phyloP scores from a whole-genome alignment of 441 rosid genomes.

The Raphanus hybrid region DNA sequence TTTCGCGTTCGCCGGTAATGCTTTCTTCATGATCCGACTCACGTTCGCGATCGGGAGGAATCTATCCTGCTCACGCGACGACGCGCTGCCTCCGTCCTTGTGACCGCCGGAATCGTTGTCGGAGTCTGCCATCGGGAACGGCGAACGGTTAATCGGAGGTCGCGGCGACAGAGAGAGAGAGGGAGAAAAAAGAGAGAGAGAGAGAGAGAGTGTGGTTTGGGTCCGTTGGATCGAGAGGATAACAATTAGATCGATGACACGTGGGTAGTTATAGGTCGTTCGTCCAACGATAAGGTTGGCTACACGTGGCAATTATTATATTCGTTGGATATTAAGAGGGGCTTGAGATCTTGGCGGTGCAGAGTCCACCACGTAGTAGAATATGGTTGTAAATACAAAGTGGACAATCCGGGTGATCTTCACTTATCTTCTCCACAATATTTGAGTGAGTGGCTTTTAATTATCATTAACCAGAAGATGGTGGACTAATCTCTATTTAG shows the following conservation, averaged over 20 bases:
- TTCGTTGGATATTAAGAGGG: conserved; percentile 14
- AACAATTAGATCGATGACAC: conserved; percentile 13
- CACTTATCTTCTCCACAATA: conserved; percentile 7
- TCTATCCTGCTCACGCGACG: conserved; percentile 22
- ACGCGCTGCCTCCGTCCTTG: conserved; percentile 17
- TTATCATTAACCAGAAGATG: background rate
- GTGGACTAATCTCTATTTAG: background rate
- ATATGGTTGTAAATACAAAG: conserved; percentile 10
- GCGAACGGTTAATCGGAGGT: conserved; percentile 6
- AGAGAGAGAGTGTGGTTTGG: conserved; percentile 1
- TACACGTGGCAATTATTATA: background rate
- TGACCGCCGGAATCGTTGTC: conserved; percentile 29
- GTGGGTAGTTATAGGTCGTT: conserved; percentile 22
- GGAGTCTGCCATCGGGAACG: conserved; percentile 20
- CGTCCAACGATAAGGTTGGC: conserved; percentile 5
- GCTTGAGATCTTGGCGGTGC: conserved; percentile 21
- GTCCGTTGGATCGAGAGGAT: conserved; percentile 28
- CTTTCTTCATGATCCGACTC: conserved; percentile 31
- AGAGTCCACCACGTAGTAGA: conserved; percentile 15
- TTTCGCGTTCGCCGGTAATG: conserved; percentile 24
- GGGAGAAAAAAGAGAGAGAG: background rate
- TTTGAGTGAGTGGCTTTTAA: background rate
- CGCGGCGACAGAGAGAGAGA: conserved; percentile 5
- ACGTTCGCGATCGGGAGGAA: conserved; percentile 26
- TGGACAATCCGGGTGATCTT: conserved; percentile 4